Evolutionary conservation across 257 asterid genomes (phyloP), one percentile per base, ranked within the genome.

Genomic region (Plantago ovata): DNA sequence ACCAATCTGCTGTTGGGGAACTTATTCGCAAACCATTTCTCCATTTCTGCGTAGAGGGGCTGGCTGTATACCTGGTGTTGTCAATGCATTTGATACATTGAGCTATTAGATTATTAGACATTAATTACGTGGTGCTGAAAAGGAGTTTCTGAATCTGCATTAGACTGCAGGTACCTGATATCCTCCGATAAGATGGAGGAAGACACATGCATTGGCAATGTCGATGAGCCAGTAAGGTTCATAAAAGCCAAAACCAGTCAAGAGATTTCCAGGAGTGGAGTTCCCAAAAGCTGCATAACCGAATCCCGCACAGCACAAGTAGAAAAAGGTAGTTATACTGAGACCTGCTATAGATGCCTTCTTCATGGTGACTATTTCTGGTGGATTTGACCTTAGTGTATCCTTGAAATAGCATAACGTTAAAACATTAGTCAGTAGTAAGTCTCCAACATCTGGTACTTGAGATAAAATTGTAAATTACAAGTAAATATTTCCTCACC

Each of bases 211-310:
- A 63, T 84, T 84, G 0, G 95, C 95, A 14, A 81, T 62, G 20
- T 87, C 88, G 9, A 87, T 74, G 2, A 84, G 89, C 96, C 96
- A 84, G 44, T 62, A 84, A 0, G 94, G 95, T 65, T 84, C 88
- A 18, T 76, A 84, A 63, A 84, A 82, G 38, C 90, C 90, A 19
- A 85, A 85, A 11, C 94, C 96, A 0, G 94, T 78, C 68, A 87
- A 62, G 74, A 87, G 85, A 60, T 87, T 87, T 16, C 96, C 92
- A 0, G 94, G 94, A 2, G 89, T 73, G 7, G 65, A 13, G 61
- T 72, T 46, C n/a, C 94, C 96, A 7, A 87, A 82, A 13, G 96
- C 92, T 9, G 94, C 96, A 58, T 87, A 87, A 9, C 94, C 94
- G 6, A 87, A 77, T 54, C 94, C 70, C 47, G 74, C 94, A 13